Base-by-base conservation (phyloP, 2,329 filamentous ascomycete species). In the Hyphodiscus sp. region DNA sequence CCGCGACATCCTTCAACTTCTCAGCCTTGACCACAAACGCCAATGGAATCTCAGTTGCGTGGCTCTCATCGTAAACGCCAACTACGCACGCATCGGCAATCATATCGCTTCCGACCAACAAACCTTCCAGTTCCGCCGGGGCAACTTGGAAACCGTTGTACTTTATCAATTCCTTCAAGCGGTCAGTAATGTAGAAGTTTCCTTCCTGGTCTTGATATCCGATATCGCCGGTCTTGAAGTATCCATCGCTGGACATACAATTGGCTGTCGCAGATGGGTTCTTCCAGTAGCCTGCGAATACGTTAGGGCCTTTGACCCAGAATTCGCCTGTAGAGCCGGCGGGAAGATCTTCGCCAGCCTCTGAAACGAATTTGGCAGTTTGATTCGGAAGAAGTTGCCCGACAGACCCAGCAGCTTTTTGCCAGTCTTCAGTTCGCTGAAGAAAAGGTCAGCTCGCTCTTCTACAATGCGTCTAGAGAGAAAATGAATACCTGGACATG, bases 131-230 rank as follows among this genome's bases (percentile, higher is more conserved):
- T 66, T 87, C 83, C 1, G 84, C 83, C 0, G 85, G 85, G 0
- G 85, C 74, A 1, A 88, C 85, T 66, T 87, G 85, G 71, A 86
- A 87, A 0, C 84, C 85, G 69, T 89, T 80, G 60, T 79, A 80
- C 64, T 80, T 80, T 65, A 84, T 83, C 52, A 84, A 64, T 67
- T 83, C 81, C 73, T 89, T 91, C 38, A 90, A 76, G 7, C 91
- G 85, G 66, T 96, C 91, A 1, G 91, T 95, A 67, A 95, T 91
- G 73, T 84, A 96, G 63, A 94, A 87, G 65, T 94, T 87, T 45
- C 87, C 87, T 47, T 87, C 76, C 48, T 78, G 72, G 65, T 95
- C 88, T 61, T 87, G 80, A 60, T 87, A 85, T 7, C 89, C 87
- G 30, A 96, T 83, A 64, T 96, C 91, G 1, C 91, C 91, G 0